Conservation (phyloP, 768 basidiomycete species). For the Brasilioporus rufonigricans region DNA sequence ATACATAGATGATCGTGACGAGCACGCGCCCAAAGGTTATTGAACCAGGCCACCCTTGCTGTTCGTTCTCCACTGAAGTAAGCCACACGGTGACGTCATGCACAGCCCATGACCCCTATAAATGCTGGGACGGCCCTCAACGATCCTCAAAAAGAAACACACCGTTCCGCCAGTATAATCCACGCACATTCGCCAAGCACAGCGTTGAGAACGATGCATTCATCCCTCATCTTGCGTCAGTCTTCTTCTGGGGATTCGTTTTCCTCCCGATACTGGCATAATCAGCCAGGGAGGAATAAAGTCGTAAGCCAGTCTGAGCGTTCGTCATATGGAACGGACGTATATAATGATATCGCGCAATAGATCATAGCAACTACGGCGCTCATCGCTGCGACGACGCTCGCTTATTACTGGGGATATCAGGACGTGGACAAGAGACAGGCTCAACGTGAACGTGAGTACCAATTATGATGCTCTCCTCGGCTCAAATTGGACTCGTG, state of each 20-base stretch:
- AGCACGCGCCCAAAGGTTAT: background rate
- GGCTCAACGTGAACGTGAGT: slow-evolving; percentile 22
- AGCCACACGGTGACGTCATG: slow-evolving; percentile 28
- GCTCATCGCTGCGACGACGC: slow-evolving; percentile 28
- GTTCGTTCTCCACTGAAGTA: too few species aligned
- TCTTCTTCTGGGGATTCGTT: slow-evolving; percentile 28
- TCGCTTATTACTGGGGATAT: slow-evolving; percentile 38
- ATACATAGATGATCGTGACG: background rate
- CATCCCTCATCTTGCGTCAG: slow-evolving; percentile 22
- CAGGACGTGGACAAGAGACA: slow-evolving; percentile 34
- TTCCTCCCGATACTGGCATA: slow-evolving; percentile 33
- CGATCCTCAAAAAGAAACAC: background rate
- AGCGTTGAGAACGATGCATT: slow-evolving; percentile 18
- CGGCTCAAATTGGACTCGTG: background rate
- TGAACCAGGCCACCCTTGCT: too few species aligned
- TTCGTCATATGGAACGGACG: too few species aligned
- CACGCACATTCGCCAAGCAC: background rate
- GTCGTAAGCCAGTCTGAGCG: slow-evolving; percentile 18
- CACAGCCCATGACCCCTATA: slow-evolving; percentile 24
- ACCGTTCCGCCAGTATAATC: background rate
- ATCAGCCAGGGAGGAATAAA: slow-evolving; percentile 33
- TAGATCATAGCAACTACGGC: slow-evolving; percentile 30
- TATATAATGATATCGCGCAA: background rate
- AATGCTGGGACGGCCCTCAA: slow-evolving; percentile 15
- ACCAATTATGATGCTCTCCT: background rate